phyloP scores from a whole-genome alignment of 129 eudicot species.

The Arctium lappa region DNA sequence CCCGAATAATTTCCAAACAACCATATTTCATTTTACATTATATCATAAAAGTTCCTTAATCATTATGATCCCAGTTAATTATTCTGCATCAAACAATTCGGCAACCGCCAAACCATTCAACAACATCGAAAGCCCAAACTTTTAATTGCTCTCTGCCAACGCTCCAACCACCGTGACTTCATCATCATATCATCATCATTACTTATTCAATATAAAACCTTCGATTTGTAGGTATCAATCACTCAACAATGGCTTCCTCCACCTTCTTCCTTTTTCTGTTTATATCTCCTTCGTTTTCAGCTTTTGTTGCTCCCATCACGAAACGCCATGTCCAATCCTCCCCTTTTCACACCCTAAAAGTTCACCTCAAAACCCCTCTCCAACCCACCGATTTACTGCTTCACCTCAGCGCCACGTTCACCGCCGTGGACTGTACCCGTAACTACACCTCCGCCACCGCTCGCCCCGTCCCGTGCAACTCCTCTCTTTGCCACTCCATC shows the following conservation, averaged over 20 bases:
- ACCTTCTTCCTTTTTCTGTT: slow-evolving; percentile 12
- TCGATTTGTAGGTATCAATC: slow-evolving; percentile 8
- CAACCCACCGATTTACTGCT: slow-evolving; percentile 41
- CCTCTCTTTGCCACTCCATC: slow-evolving; percentile 37
- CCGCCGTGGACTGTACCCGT: slow-evolving; percentile 32
- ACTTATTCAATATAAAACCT: not conserved
- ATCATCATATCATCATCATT: not conserved
- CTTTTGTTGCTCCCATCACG: slow-evolving; percentile 38
- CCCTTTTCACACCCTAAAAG: slow-evolving; percentile 28
- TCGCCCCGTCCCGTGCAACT: slow-evolving; percentile 39
- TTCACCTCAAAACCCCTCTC: slow-evolving; percentile 41
- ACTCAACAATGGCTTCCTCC: slow-evolving; percentile 15
- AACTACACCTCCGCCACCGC: slow-evolving; percentile 44
- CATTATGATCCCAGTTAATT: no score
- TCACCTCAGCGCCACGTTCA: slow-evolving; percentile 35
- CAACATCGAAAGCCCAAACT: not conserved
- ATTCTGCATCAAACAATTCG: no score
- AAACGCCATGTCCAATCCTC: slow-evolving; percentile 30
- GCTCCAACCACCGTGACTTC: not conserved
- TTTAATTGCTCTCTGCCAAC: not conserved
- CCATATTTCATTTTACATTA: no score
- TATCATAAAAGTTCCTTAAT: no score
- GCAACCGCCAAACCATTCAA: no score
- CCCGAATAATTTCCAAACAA: no score
- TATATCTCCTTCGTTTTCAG: slow-evolving; percentile 30